Conservation (phyloP, 495 filamentous ascomycete species). For the Thozetella sp. region DNA sequence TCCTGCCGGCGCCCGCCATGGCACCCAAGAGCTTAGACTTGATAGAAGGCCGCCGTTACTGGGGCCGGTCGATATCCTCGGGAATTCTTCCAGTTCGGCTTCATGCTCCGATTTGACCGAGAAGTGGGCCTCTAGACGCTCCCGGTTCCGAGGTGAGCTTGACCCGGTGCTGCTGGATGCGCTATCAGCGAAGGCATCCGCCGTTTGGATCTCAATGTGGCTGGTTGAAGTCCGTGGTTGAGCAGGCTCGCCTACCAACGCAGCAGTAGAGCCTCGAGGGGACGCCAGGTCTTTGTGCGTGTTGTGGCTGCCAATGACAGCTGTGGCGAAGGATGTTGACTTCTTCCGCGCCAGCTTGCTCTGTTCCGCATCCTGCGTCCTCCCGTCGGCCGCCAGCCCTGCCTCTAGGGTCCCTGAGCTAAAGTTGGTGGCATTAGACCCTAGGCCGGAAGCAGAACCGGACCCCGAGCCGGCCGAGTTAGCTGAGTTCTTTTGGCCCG, state of each 20-base stretch:
- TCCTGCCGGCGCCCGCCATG: slow-evolving; percentile 12
- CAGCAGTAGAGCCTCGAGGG: slow-evolving; percentile 24
- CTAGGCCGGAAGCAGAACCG: slow-evolving; percentile 15
- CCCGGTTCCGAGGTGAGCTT: not conserved
- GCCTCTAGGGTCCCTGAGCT: slow-evolving; percentile 3
- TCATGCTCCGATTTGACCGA: slow-evolving; percentile 14
- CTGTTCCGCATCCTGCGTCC: slow-evolving; percentile 11
- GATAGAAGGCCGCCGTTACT: slow-evolving; percentile 7
- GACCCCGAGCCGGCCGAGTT: slow-evolving; percentile 19
- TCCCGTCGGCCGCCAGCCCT: slow-evolving; percentile 14
- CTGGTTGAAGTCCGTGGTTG: slow-evolving; percentile 44
- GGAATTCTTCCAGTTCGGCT: not conserved
- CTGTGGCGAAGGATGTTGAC: slow-evolving; percentile 44
- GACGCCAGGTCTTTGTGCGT: slow-evolving; percentile 7
- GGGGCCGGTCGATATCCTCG: slow-evolving; percentile 5
- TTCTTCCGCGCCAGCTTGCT: slow-evolving; percentile 33
- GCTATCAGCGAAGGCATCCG: slow-evolving; percentile 3
- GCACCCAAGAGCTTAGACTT: slow-evolving; percentile 26
- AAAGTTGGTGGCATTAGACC: slow-evolving; percentile 10
- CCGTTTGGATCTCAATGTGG: slow-evolving; percentile 36
- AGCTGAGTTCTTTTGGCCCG: slow-evolving; percentile 24
- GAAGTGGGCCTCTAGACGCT: slow-evolving; percentile 11
- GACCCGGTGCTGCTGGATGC: not conserved
- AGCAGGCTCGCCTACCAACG: slow-evolving; percentile 45
- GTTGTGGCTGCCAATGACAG: slow-evolving; percentile 41